phyloP scores from a whole-genome alignment of 345 rosid species.

The Crucihimalaya himalaica region DNA sequence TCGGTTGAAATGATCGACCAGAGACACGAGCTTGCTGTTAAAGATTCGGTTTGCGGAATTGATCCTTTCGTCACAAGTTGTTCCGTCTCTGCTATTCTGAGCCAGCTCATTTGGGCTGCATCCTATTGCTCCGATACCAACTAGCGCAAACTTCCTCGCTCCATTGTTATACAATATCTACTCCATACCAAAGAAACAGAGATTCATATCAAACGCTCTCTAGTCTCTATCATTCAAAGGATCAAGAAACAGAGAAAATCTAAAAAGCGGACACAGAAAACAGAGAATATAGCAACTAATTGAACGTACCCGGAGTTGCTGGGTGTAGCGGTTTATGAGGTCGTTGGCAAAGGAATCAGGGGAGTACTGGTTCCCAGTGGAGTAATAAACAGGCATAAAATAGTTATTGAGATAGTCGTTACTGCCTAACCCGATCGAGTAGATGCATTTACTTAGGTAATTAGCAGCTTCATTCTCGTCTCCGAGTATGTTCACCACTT shows the following conservation, averaged over 20 bases:
- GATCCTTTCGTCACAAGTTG: conserved; percentile 62
- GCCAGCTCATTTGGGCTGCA: conserved; percentile 87
- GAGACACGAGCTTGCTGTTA: conserved; percentile 65
- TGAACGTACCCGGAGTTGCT: conserved; percentile 55
- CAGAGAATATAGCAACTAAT: not conserved
- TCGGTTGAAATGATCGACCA: conserved; percentile 66
- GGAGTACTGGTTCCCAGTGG: conserved; percentile 52
- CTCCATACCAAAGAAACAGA: not conserved
- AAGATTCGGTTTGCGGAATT: conserved; percentile 74
- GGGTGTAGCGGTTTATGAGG: conserved; percentile 62
- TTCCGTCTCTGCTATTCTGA: conserved; percentile 65
- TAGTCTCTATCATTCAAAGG: not conserved
- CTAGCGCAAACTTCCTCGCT: conserved; percentile 78
- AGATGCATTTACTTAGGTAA: conserved; percentile 70
- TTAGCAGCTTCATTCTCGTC: conserved; percentile 52
- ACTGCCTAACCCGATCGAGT: conserved; percentile 78
- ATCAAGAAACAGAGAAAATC: not conserved
- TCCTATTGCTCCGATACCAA: conserved; percentile 83
- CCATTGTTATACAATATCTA: conserved; percentile 73
- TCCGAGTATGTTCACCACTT: conserved; percentile 67
- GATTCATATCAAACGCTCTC: not conserved
- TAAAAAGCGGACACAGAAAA: not conserved
- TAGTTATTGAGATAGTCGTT: conserved; percentile 95
- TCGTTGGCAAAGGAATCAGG: conserved; percentile 62
- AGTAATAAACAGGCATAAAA: conserved; percentile 73